Evolutionary conservation across 1,139 yeast species (phyloP).

Genomic region (Magnusiomyces paraingens): DNA sequence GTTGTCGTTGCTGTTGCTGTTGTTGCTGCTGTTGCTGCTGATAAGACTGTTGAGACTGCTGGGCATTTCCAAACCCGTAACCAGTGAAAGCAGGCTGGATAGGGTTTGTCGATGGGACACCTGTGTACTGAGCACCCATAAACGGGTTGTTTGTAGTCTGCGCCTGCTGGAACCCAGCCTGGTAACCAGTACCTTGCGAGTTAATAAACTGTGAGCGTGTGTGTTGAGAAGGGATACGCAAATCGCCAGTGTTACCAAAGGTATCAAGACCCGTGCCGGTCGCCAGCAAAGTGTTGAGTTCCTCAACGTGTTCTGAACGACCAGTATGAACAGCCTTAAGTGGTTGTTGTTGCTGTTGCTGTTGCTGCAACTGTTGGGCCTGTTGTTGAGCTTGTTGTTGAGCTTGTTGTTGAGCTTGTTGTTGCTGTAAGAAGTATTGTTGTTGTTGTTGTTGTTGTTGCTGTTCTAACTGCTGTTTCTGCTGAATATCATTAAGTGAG

Average conservation of each 20-base stretch:
- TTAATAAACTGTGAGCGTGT: constrained; percentile 77
- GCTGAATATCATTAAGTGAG: constrained; percentile 26
- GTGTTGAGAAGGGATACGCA: constrained; percentile 89
- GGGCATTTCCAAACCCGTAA: constrained; percentile 82
- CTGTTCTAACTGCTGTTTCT: constrained; percentile 27
- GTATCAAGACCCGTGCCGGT: constrained; percentile 93
- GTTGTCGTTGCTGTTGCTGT: constrained; percentile 11
- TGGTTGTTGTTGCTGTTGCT: constrained; percentile 30
- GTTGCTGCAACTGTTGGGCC: constrained; percentile 25
- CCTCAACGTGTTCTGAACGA: constrained; percentile 45
- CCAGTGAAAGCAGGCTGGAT: constrained; percentile 75
- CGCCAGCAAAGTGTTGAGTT: constrained; percentile 70
- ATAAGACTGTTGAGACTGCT: constrained; percentile 26
- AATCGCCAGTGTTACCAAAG: constrained; percentile 87
- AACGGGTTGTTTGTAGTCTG: constrained; percentile 46
- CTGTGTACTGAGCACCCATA: constrained; percentile 66
- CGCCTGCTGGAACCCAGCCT: not conserved
- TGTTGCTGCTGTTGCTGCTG: constrained; percentile 7
- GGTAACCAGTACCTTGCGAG: constrained; percentile 74
- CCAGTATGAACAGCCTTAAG: constrained; percentile 19
- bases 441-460: constrained; percentile 28
- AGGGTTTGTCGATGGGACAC: constrained; percentile 53
- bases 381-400: constrained; percentile 27
- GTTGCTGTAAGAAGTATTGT: constrained; percentile 32
- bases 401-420: constrained; percentile 29